Conservation (phyloP, 495 filamentous ascomycete species). For the Antarctomyces pellizariae region DNA sequence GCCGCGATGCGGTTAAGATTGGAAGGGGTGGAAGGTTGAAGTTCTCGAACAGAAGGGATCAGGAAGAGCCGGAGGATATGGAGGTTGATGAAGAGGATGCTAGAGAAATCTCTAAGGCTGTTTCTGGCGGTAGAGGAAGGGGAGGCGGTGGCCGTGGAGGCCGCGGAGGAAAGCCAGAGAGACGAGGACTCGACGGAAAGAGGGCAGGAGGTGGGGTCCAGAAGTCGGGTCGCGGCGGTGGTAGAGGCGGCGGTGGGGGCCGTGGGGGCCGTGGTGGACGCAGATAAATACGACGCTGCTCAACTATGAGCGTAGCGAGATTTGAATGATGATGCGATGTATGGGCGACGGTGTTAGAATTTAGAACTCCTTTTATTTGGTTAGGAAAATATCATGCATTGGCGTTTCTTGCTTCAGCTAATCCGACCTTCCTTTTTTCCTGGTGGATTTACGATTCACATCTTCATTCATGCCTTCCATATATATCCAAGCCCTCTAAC, state of each 20-base stretch:
- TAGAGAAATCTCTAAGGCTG: constrained; percentile 23
- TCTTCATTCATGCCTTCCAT: too few relatives aligned
- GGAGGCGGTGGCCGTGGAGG: constrained; percentile 12
- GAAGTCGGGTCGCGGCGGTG: constrained; percentile 4
- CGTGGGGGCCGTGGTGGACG: too few relatives aligned
- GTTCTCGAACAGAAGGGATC: constrained; percentile 47
- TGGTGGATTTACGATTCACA: too few relatives aligned
- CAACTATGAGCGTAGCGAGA: too few relatives aligned
- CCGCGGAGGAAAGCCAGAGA: constrained; percentile 11
- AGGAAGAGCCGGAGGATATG: constrained; percentile 37
- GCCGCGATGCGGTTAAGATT: constrained; percentile 56
- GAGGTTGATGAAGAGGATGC: constrained; percentile 42
- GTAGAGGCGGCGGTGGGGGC: too few relatives aligned
- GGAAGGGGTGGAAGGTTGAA: constrained; percentile 74
- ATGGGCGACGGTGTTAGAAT: not conserved
- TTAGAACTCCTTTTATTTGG: too few relatives aligned
- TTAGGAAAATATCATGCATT: too few relatives aligned
- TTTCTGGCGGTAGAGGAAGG: constrained; percentile 9
- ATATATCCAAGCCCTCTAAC: too few relatives aligned
- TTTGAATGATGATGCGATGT: constrained; percentile 1
- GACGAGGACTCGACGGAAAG: constrained; percentile 4
- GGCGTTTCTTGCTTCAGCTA: too few relatives aligned
- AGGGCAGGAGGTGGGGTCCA: constrained; percentile 5
- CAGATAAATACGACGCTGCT: too few relatives aligned
- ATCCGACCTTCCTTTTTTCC: too few relatives aligned